These are phyloP conservation scores for Candida hispaniensis DNA, from an alignment of 805 yeast genomes.

Conservation along the genomic window DNA sequence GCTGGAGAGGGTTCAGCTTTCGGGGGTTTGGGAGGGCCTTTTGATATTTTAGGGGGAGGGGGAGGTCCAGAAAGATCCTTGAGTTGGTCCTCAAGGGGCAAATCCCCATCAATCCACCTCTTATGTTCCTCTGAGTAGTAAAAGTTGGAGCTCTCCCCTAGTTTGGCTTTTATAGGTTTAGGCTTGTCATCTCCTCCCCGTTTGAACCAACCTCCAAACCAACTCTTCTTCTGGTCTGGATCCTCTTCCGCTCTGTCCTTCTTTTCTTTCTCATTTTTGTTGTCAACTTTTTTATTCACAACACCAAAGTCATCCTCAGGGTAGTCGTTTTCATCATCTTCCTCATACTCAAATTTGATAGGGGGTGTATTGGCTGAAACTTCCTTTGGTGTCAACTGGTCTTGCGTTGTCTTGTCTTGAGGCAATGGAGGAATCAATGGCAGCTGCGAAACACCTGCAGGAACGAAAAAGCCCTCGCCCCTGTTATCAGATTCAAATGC, in stretches of 20 bases:
- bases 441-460: slow-evolving; percentile 15
- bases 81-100: slow-evolving; percentile 27
- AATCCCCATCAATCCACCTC: slow-evolving; percentile 75
- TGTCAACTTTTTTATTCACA: slow-evolving; percentile 21
- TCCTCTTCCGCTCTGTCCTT: slow-evolving; percentile 22
- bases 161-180: slow-evolving; percentile 70
- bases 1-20: slow-evolving; percentile 19
- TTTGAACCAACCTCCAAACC: slow-evolving; percentile 54
- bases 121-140: slow-evolving; percentile 72
- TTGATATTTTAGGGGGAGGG: slow-evolving; percentile 43
- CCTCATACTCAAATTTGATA: slow-evolving; percentile 17
- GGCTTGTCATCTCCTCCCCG: slow-evolving; percentile 49
- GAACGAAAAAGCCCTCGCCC: slow-evolving; percentile 16
- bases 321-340: no score
- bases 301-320: slow-evolving; percentile 21
- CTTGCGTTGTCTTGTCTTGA: no score
- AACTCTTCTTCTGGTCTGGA: slow-evolving; percentile 30
- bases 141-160: slow-evolving; percentile 69
- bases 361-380: slow-evolving; percentile 1
- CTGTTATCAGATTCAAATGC: slow-evolving; percentile 17
- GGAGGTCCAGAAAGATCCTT: slow-evolving; percentile 54
- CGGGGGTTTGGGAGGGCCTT: slow-evolving; percentile 16
- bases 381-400: no score
- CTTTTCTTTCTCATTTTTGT: slow-evolving; percentile 22
- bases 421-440: no score